These are phyloP conservation scores for Botryosphaeria dothidea DNA, from an alignment of 2,329 filamentous ascomycete genomes.

Conservation along the genomic window DNA sequence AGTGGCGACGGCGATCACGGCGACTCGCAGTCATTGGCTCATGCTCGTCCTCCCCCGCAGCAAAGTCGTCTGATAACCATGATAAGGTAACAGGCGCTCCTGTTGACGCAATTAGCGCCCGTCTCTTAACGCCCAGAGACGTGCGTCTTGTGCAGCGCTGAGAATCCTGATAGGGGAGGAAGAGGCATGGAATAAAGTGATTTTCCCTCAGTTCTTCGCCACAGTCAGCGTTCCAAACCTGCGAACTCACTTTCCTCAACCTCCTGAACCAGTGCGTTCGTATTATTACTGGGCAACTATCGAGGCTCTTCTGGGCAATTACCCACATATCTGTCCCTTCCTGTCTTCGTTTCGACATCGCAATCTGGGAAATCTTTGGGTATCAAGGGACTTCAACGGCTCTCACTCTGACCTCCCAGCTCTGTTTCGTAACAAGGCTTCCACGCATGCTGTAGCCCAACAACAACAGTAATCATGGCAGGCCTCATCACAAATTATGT, in stretches of 20 bases:
- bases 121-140: neutral
- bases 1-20: neutral
- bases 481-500: slow-evolving; percentile 13
- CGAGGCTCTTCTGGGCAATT: too few relatives aligned
- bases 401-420: too few relatives aligned
- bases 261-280: too few relatives aligned
- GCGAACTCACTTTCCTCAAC: too few relatives aligned
- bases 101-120: neutral
- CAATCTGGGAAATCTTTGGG: too few relatives aligned
- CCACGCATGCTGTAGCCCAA: neutral
- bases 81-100: neutral
- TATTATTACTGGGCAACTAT: too few relatives aligned
- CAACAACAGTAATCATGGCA: neutral
- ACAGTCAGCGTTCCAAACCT: too few relatives aligned
- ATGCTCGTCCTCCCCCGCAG: neutral
- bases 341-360: too few relatives aligned
- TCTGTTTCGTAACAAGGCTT: too few relatives aligned
- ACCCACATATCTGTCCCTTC: too few relatives aligned
- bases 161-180: neutral
- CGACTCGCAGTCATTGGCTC: neutral
- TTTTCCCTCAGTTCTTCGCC: too few relatives aligned
- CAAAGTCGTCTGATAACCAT: neutral
- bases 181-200: neutral
- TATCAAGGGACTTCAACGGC: too few relatives aligned
- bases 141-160: neutral